Evolutionary conservation across 208 protist genomes (phyloP).

Genomic region (Zelonia costaricensis): DNA sequence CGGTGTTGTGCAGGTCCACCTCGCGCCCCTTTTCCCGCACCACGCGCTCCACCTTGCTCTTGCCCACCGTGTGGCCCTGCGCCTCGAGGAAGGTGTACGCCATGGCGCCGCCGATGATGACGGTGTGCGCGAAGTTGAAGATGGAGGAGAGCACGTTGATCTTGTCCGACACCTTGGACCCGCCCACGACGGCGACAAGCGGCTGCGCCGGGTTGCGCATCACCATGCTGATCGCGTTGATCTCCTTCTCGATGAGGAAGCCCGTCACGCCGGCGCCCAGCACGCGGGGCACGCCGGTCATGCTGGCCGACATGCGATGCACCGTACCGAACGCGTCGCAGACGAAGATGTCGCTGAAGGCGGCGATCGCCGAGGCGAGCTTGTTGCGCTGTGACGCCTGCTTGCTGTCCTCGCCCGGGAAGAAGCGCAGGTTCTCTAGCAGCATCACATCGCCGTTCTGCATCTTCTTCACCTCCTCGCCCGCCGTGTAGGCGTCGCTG

Average conservation of each 20-base stretch:
- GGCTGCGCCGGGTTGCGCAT: conserved; percentile 87
- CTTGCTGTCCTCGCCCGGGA: conserved; percentile 98
- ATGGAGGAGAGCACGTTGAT: conserved; percentile 99
- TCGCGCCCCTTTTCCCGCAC: conserved; percentile 82
- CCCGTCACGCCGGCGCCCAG: conserved; percentile 96
- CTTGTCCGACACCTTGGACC: conserved; percentile 99
- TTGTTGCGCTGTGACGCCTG: conserved; percentile 61
- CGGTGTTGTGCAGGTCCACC: conserved; percentile 74
- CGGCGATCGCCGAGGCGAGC: conserved; percentile 89
- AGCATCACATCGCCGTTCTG: conserved; percentile 95
- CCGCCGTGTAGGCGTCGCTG: conserved; percentile 53
- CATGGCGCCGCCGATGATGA: conserved; percentile 99
- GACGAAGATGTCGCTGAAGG: conserved; percentile 98
- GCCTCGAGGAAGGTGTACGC: conserved; percentile 98
- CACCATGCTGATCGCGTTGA: conserved; percentile 97
- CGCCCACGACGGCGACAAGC: conserved; percentile 96
- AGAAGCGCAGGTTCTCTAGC: conserved; percentile 99
- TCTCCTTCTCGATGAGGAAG: conserved; percentile 99
- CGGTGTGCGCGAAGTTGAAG: conserved; percentile 97
- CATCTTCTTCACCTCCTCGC: conserved; percentile 63
- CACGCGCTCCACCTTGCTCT: conserved; percentile 95
- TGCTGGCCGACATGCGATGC: conserved; percentile 98
- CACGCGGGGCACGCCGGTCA: conserved; percentile 89
- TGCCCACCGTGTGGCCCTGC: conserved; percentile 89
- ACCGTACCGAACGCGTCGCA: conserved; percentile 99